Evolutionary conservation across 768 basidiomycete species (phyloP), one percentile per base, ranked within the genome.

Genomic region (Amanita pseudoporphyria): DNA sequence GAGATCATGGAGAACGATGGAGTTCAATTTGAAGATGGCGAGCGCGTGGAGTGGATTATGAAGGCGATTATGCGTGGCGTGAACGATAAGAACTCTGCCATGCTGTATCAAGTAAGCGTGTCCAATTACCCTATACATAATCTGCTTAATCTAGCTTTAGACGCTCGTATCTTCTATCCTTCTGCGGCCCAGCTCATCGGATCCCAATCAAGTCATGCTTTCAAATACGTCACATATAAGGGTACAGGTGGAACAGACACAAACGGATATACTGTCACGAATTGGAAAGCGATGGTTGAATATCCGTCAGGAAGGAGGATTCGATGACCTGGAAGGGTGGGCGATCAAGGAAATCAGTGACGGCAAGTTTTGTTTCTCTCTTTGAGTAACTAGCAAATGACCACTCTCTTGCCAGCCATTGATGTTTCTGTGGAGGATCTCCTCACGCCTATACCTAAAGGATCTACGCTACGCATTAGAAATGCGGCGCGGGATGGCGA

Each of bases 281-380:
- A 76, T 97, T 49, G 78, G 79, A 6, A 80, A 81, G 52, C 77
- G 86, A 3, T 96, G 90, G 91, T 59, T 84, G 39, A 73, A 70
- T 10, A 77, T 92, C 24, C 74, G 84, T 10, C 79, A 84, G 43
- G 80, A 81, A 45, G 78, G 79, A n/a, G 89, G 87, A 0, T 95
- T 97, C 57, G 82, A 85, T 45, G 60, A 66, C 3, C 71, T 98
- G n/a, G 90, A 95, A 43, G 75, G 74, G 3, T 96, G 91, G 90
- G 81, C 86, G 0, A 62, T 94, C 47, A 84, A 90, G 61, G 95
- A 97, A 60, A 90, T 98, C 35, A 77, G 80, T 36, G 79, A 86
- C 58, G 76, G 90, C 88, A 54, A 57, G 45, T 31, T 33, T 19
- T 13, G 18, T 36, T 31, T 13, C 6, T 3, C 30, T 31, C 5